Conservation (phyloP, 495 filamentous ascomycete species). For the Aspergillus hancockii region DNA sequence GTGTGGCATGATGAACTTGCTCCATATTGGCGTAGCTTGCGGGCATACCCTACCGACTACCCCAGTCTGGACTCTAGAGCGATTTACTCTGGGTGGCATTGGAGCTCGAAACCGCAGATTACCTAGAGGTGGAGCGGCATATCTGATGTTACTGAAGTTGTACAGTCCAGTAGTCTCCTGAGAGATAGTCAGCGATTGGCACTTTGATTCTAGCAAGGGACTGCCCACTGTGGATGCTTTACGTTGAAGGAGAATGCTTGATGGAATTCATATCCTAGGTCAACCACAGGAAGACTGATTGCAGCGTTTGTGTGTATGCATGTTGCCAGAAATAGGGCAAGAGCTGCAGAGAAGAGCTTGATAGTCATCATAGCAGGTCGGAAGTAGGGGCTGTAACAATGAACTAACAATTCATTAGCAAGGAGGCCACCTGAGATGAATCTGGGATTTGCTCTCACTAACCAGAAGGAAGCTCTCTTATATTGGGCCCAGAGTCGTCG, state of each 20-base stretch:
- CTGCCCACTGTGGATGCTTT: neutral
- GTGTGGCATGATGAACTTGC: slow-evolving; percentile 23
- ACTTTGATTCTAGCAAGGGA: neutral
- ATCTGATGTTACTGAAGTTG: slow-evolving; percentile 63
- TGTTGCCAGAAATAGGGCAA: neutral
- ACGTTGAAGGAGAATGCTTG: slow-evolving; percentile 45
- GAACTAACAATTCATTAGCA: neutral
- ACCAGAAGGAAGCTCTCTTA: too few relatives aligned
- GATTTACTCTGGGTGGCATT: slow-evolving; percentile 35
- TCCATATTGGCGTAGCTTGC: slow-evolving; percentile 50
- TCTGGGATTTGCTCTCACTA: too few relatives aligned
- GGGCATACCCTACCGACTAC: slow-evolving; percentile 49
- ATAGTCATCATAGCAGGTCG: neutral
- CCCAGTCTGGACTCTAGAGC: slow-evolving; percentile 45
- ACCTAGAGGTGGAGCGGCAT: slow-evolving; percentile 56
- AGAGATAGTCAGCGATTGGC: slow-evolving; percentile 12
- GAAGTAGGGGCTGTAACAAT: neutral
- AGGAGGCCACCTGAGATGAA: neutral
- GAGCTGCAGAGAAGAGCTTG: neutral
- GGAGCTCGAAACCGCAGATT: slow-evolving; percentile 54
- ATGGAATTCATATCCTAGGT: slow-evolving; percentile 48
- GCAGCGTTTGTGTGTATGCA: neutral
- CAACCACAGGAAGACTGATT: slow-evolving; percentile 35
- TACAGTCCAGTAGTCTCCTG: slow-evolving; percentile 41
- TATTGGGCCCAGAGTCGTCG: too few relatives aligned